Evolutionary conservation across 371 early-diverging fungal species (phyloP).

Genomic region (Mucor racemosus): DNA sequence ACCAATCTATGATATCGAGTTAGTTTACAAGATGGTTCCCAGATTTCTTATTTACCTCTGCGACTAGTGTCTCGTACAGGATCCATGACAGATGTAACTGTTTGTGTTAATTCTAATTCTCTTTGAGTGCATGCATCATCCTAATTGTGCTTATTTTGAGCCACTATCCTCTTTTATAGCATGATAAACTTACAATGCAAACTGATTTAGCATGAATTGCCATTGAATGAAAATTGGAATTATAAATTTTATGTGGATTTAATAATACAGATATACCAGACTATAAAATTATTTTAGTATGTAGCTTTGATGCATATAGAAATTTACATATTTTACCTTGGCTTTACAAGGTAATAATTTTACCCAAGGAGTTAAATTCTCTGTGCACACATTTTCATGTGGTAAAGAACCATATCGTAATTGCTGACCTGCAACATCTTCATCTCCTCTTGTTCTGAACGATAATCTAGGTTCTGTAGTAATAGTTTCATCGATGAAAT

Average conservation of each 20-base stretch:
- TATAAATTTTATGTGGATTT: constrained; percentile 89
- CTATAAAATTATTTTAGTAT: constrained; percentile 34
- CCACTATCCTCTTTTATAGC: not conserved
- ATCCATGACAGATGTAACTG: constrained; percentile 76
- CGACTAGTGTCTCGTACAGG: constrained; percentile 66
- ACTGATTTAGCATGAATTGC: constrained; percentile 65
- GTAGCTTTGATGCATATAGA: too few relatives aligned
- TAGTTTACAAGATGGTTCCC: not conserved
- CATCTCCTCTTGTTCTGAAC: constrained; percentile 43
- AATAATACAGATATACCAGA: constrained; percentile 86
- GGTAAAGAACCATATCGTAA: constrained; percentile 84
- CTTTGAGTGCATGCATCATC: constrained; percentile 35
- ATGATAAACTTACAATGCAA: constrained; percentile 51
- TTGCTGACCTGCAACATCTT: constrained; percentile 22
- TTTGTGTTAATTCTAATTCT: constrained; percentile 58
- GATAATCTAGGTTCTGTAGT: constrained; percentile 74
- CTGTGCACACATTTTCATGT: constrained; percentile 95
- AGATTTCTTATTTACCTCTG: constrained; percentile 40
- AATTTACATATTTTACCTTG: constrained; percentile 51
- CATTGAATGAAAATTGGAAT: constrained; percentile 92
- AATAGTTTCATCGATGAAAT: constrained; percentile 85
- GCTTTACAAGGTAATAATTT: constrained; percentile 94
- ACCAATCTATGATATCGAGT: constrained; percentile 60
- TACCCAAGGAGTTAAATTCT: constrained; percentile 96
- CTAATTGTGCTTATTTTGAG: constrained; percentile 14